Conservation (phyloP, 148 eudicot species). For the Silene uniflora region DNA sequence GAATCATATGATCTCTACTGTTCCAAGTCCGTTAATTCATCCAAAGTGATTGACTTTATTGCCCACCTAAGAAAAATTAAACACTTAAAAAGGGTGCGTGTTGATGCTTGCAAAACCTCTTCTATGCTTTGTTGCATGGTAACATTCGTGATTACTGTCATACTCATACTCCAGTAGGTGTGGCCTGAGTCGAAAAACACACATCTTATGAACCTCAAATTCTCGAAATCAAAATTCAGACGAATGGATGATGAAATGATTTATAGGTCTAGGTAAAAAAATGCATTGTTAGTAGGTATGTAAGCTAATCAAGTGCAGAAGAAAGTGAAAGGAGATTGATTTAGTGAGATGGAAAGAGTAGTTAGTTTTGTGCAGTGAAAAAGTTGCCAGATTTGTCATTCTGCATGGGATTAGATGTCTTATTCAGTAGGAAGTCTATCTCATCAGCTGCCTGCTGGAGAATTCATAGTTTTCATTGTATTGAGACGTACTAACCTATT, state of each 20-base stretch:
- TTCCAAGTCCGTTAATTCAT: not conserved
- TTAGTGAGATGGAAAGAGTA: no score
- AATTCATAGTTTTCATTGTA: no score
- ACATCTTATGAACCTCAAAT: no score
- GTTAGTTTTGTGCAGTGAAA: no score
- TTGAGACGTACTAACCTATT: no score
- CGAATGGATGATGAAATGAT: not conserved
- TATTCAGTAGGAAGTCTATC: no score
- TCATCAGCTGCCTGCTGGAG: no score
- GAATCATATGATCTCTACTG: not conserved
- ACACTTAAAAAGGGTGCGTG: not conserved
- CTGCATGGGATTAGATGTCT: no score
- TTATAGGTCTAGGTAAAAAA: not conserved
- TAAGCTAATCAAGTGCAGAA: not conserved
- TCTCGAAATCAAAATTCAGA: not conserved
- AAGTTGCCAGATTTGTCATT: no score
- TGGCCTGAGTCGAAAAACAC: not conserved
- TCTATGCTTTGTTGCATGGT: slow-evolving; percentile 7
- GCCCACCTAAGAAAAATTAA: not conserved
- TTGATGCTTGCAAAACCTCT: not conserved
- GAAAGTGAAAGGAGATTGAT: not conserved
- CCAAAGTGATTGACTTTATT: not conserved
- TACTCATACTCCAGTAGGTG: not conserved
- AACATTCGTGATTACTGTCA: not conserved
- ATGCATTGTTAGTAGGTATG: not conserved